Evolutionary conservation across 306 rosid genomes (phyloP), one percentile per base, ranked within the genome.

Genomic region (barrel medic (Medicago truncatula)): DNA sequence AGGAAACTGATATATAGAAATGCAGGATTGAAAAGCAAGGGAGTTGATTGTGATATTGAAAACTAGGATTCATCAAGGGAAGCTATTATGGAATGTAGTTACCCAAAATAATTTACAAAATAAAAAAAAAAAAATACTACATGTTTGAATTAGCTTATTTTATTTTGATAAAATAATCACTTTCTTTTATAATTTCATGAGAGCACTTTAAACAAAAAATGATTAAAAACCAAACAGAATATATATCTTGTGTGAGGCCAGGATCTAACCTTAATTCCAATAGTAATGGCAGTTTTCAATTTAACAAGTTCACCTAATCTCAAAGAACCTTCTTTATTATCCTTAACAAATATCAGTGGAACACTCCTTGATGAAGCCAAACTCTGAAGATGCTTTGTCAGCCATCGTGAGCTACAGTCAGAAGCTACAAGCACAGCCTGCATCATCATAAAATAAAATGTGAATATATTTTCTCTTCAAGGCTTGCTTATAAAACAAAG

Each of bases 221-320:
- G 0, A 17, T 67, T 77, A 44, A 70, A 60, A 64, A 41, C 39
- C 56, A 67, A 40, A 21, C 59, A 71, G 13, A 66, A 49, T 18
- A 62, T 16, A 7, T 3, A 53, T 34, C 50, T 39, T 39, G 28
- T 58, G 39, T 2, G 58, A 60, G 34, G 67, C 53, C 11, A 40
- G 40, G 43, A 46, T 9, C 75, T 68, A 54, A 91, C 97, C 98
- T 91, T 93, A 56, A 93, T 71, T 65, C 98, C 98, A 53, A 91
- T 71, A n/a, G 96, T 92, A 76, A 93, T 85, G 50, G 97, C 92
- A n/a, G 96, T 91, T 85, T 85, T 93, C 53, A 91, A 80, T 40
- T 85, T 86, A 23, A 91, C 82, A 54, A 93, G 89, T 75, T 85
- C 89, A 69, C 93, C 97, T 78, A 93, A 82, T 85, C 93, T 85